Evolutionary conservation across 208 protist species (phyloP).

Genomic region (Herpetomonas tarakana): DNA sequence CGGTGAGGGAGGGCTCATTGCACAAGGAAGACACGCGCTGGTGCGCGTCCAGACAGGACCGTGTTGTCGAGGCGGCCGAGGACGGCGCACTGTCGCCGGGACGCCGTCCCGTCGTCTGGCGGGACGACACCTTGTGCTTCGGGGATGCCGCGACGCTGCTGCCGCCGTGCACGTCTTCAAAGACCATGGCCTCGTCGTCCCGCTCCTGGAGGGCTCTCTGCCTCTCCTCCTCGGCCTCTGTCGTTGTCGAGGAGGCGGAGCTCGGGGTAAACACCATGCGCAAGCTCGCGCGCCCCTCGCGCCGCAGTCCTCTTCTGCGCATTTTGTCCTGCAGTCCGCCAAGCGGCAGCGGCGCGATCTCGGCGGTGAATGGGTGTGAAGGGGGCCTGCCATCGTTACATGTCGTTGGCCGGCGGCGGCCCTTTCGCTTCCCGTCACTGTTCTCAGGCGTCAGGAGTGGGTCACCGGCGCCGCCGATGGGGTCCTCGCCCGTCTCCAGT

Average conservation of each 20-base stretch:
- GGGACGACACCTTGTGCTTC: background rate
- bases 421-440: background rate
- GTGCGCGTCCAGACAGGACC: too few species aligned
- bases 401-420: background rate
- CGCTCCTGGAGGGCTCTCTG: too few species aligned
- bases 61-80: background rate
- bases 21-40: too few species aligned
- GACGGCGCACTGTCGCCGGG: background rate
- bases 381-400: background rate
- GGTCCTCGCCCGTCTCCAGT: too few species aligned
- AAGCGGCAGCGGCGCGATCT: background rate
- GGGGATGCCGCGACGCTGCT: background rate
- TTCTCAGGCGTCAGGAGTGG: too few species aligned
- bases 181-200: background rate
- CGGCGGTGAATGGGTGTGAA: background rate
- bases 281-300: background rate
- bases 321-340: background rate
- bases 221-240: too few species aligned
- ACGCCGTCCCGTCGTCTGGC: background rate
- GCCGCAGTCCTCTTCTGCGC: background rate
- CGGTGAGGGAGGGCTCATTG: too few species aligned
- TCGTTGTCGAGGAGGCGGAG: too few species aligned
- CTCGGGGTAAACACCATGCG: background rate
- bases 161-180: conserved; percentile 2
- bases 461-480: too few species aligned